Evolutionary conservation across 495 filamentous ascomycete genomes (phyloP).

Genomic region (Zalerion maritima): DNA sequence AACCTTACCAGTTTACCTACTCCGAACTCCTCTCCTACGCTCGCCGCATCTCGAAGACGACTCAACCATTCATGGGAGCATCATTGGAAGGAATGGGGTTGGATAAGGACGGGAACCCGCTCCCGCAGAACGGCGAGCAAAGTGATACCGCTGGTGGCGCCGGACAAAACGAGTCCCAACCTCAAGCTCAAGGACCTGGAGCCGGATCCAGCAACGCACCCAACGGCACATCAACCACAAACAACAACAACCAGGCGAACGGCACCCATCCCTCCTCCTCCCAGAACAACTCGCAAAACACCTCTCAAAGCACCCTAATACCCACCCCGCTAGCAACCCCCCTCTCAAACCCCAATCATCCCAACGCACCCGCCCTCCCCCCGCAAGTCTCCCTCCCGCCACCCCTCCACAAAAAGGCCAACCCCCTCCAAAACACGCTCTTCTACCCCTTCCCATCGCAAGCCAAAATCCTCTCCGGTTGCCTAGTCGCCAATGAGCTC

Average conservation of each 20-base stretch:
- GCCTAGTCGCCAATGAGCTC: slow-evolving; percentile 41
- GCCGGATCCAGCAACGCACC: not conserved
- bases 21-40: slow-evolving; percentile 58
- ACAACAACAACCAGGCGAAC: slow-evolving; percentile 12
- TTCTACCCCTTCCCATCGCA: slow-evolving; percentile 61
- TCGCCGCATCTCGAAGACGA: slow-evolving; percentile 56
- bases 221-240: slow-evolving; percentile 2
- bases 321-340: not conserved
- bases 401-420: slow-evolving; percentile 14
- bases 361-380: slow-evolving; percentile 2
- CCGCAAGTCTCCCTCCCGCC: slow-evolving; percentile 1
- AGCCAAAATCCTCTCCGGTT: slow-evolving; percentile 45
- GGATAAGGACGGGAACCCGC: slow-evolving; percentile 7
- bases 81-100: slow-evolving; percentile 25
- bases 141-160: slow-evolving; percentile 8
- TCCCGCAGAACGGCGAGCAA: slow-evolving; percentile 9
- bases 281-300: not conserved
- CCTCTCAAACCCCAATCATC: slow-evolving; percentile 3
- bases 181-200: not conserved
- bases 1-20: slow-evolving; percentile 37
- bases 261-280: slow-evolving; percentile 1
- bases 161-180: slow-evolving; percentile 5
- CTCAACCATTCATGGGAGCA: slow-evolving; percentile 49
- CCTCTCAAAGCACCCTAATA: not conserved
- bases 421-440: slow-evolving; percentile 28